Evolutionary conservation across 306 rosid genomes (phyloP), one percentile per base, ranked within the genome.

Genomic region (Lathyrus aphaca): DNA sequence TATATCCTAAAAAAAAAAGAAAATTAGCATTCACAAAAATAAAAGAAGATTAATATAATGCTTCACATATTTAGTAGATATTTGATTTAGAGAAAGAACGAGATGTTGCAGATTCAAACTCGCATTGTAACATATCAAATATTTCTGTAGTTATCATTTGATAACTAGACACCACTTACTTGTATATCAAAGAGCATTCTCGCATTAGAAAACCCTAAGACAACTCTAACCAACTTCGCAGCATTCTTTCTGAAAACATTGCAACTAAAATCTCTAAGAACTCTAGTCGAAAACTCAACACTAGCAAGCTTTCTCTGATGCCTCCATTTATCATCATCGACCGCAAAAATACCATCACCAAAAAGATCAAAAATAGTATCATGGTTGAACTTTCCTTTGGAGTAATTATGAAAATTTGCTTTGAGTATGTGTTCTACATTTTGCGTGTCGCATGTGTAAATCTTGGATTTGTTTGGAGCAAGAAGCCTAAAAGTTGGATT

Each of bases 241-340:
- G 87, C 86, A 46, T 82, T 86, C 38, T 17, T 74, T 71, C 91
- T 77, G 11, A 86, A 86, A 72, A 85, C 86, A 11, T 78, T 49
- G 50, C 84, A 83, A 13, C 90, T 89, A 18, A 78, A 86, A 46
- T 91, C 93, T 62, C 93, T 77, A 62, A 86, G 88, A 66, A 85
- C 82, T 62, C 93, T 85, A 0, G 91, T 83, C 0, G 97, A 85
- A 54, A 91, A 91, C 76, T 86, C 97, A 30, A 69, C 66, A 49
- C 92, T 86, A 0, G 84, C 81, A 54, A 88, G 86, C 80, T 87
- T 91, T 81, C 93, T 81, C 75, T 91, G 97, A 45, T 85, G 83
- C 71, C 73, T 81, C 97, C 97, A 91, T 77, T 68, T 80, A 2
- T 79, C 88, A 4, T 85, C 93, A 66, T 91, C 93, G 37, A 89